Conservation (phyloP, 257 asterid genomes). For the Ajuga chamaepitys region DNA sequence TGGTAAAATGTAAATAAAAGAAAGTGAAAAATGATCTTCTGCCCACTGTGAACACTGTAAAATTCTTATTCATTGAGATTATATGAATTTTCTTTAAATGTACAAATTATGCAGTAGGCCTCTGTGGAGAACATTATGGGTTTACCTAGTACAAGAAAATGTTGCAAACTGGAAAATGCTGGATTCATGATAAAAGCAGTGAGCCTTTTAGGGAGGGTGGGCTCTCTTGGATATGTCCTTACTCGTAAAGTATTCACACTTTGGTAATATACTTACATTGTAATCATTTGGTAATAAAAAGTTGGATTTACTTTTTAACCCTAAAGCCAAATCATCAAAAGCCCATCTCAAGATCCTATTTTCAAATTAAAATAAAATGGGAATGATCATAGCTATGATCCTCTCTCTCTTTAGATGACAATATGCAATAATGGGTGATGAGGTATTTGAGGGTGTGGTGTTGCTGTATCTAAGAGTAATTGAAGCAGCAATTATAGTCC, state of each 20-base stretch:
- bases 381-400: conserved; percentile 10
- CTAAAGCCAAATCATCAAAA: conserved; percentile 48
- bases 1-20: no score
- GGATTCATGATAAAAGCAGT: conserved; percentile 54
- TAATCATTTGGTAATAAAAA: conserved; percentile 66
- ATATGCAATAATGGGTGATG: conserved; percentile 2
- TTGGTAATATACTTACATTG: conserved; percentile 16
- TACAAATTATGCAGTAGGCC: conserved; percentile 47
- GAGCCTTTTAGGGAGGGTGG: conserved; percentile 46
- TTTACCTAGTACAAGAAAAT: conserved; percentile 35
- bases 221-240: conserved; percentile 43
- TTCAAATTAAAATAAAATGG: conserved; percentile 3
- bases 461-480: background rate
- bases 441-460: background rate
- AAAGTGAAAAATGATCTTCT: no score
- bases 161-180: conserved; percentile 74
- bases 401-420: background rate
- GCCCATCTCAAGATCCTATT: conserved; percentile 42
- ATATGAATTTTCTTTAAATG: no score
- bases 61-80: no score
- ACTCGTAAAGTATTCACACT: conserved; percentile 34
- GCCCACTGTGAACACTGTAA: no score
- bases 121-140: conserved; percentile 15
- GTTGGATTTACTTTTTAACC: conserved; percentile 54
- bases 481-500: conserved; percentile 19